Base-by-base conservation (phyloP, 2,329 filamentous ascomycete species). In the Plectosphaerella cucumerina region DNA sequence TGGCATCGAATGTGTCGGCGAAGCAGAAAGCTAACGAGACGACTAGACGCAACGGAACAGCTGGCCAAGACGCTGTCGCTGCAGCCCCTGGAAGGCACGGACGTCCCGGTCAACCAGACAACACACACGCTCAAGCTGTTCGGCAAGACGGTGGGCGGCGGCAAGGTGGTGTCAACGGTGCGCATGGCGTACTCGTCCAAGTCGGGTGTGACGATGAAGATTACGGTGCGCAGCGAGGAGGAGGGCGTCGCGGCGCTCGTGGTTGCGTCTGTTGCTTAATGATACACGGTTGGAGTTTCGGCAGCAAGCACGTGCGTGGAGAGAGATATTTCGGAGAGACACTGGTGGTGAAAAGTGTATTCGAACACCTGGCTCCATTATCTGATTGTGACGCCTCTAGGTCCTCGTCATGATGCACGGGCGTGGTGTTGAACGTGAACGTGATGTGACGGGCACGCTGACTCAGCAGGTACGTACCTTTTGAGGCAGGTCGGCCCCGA, bases 41-140 rank as follows among this genome's bases (percentile, higher is more conserved):
- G 9, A 46, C 59, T 68, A 89, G 94, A 97, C 71, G 94, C 94
- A 21, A 96, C 92, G 44, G 93, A 97, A 70, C 85, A 94, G 74
- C 81, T 99, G 53, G 82, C 89, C 63, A 89, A 91, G 70, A 81
- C 88, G 1, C 80, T 99, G 22, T 96, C 90, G 31, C 78, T 99
- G 63, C 94, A 97, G 70, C 90, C 94, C 12, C 81, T 99, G 44
- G 94, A 99, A 62, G 94, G 93, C 60, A 96, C 89, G 31, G 94
- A 99, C 59, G 86, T 99, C 37, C 87, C 90, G 0, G 78, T 96
- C 59, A 95, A 86, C 65, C 87, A 87, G 63, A 92, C 86, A 53
- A 97, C 92, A 56, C 94, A 99, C 70, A 92, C 91, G 4, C 85
- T 99, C 66, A 97, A 96, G 75, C 78, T 99, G 34, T 88, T 97